Base-by-base conservation (phyloP, 2,329 filamentous ascomycete genomes). In the Atkinsonella texensis region DNA sequence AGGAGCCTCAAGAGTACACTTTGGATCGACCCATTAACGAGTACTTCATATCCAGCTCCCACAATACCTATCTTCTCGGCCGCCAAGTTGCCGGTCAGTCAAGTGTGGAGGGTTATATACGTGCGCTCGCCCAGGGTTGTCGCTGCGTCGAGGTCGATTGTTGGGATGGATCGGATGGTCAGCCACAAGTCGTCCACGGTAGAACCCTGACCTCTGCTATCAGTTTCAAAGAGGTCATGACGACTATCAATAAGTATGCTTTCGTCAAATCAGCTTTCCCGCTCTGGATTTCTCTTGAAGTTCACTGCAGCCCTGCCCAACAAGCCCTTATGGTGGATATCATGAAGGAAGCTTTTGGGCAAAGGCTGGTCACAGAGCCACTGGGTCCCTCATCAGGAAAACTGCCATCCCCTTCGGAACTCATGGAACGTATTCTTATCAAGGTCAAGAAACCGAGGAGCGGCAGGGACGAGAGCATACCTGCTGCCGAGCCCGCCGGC, bases 91-190 rank as follows among this genome's bases (percentile, higher is more conserved):
- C 83, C 11, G 91, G 91, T 31, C 80, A 87, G 44, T 96, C 93
- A 2, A 97, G 90, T 63, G 87, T 94, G 2, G 93, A 98, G 67
- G 89, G 89, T 43, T 98, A 98, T 69, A 94, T 97, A 59, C 83
- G 83, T 9, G 88, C 90, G 3, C 77, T 98, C 7, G 83, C 87
- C 56, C 85, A 87, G 54, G 90, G 90, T 9, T 98, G 93, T 65
- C 86, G 93, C 48, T 97, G 93, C 66, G 84, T 98, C 45, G 93
- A 98, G 69, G 89, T 98, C 49, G 93, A 98, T 68, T 97, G 91
- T 68, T 98, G 93, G 93, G 89, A 98, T 67, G 93, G 93, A 15
- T 78, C 80, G 49, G 85, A 95, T 63, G 89, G 88, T 40, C 81
- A 88, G 60, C 93, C 93, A 1, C 81, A 89, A 50, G 93, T 98